phyloP scores from a whole-genome alignment of 2,329 filamentous ascomycete genomes.

The Coniella vitis region DNA sequence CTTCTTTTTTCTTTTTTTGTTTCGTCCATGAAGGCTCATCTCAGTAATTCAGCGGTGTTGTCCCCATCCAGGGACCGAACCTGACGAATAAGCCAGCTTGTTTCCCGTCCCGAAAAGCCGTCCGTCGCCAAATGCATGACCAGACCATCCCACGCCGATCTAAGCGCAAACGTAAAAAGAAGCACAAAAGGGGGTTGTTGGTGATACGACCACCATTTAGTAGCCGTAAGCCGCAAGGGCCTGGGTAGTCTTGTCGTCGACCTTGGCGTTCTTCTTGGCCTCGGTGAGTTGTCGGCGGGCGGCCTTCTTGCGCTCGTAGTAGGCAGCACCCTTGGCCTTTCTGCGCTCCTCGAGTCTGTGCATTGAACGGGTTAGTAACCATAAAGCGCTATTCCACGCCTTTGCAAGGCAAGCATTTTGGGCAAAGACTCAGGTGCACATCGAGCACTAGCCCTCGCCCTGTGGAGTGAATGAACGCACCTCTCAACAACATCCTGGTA shows the following conservation, averaged over 20 bases:
- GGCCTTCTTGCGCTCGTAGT: slow-evolving; percentile 99
- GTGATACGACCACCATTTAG: slow-evolving; percentile 44
- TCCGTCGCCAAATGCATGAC: slow-evolving; percentile 17
- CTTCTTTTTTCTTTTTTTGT: slow-evolving; percentile 6
- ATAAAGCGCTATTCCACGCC: not conserved
- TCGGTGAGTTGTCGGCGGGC: slow-evolving; percentile 83
- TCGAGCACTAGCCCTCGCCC: not conserved
- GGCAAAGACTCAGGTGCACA: not conserved
- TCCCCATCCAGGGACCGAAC: slow-evolving; percentile 14
- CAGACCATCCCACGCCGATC: slow-evolving; percentile 17
- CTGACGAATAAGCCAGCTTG: slow-evolving; percentile 15
- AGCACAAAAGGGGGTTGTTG: slow-evolving; percentile 15
- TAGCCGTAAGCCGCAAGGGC: slow-evolving; percentile 88
- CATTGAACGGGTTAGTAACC: slow-evolving; percentile 13
- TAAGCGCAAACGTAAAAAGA: slow-evolving; percentile 18
- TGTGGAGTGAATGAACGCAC: slow-evolving; percentile 49
- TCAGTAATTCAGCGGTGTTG: slow-evolving; percentile 11
- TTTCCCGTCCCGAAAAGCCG: slow-evolving; percentile 12
- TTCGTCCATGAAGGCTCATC: slow-evolving; percentile 15
- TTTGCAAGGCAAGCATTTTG: too few species aligned
- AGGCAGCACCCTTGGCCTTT: slow-evolving; percentile 98
- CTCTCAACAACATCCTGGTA: slow-evolving; percentile 98
- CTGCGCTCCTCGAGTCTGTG: slow-evolving; percentile 94
- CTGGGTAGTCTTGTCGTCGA: slow-evolving; percentile 80
- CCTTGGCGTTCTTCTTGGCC: slow-evolving; percentile 85